These are phyloP conservation scores for Waltergamsia citrina DNA, from an alignment of 2,329 filamentous ascomycete genomes.

Conservation along the genomic window DNA sequence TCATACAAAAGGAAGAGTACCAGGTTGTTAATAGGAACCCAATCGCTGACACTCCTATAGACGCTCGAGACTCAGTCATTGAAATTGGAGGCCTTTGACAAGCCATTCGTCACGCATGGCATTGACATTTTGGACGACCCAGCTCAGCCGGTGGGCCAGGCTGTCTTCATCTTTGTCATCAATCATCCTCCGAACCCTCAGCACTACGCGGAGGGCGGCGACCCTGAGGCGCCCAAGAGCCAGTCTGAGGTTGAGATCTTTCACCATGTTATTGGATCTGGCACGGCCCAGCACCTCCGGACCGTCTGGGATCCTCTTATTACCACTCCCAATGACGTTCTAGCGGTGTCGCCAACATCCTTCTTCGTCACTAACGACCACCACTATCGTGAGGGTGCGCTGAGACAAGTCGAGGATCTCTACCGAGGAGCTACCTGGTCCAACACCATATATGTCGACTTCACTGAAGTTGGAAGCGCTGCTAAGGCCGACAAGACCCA, in stretches of 20 bases:
- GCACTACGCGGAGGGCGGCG: conserved; percentile 9
- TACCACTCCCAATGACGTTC: conserved; percentile 48
- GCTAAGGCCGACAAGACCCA: conserved; percentile 13
- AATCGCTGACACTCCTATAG: conserved; percentile 14
- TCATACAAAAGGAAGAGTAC: background rate
- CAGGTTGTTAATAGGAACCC: conserved; percentile 4
- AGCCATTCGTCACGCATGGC: conserved; percentile 48
- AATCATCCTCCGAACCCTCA: conserved; percentile 45
- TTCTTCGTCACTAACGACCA: conserved; percentile 56
- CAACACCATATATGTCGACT: conserved; percentile 34
- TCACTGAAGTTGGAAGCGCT: conserved; percentile 19
- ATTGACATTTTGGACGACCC: conserved; percentile 49
- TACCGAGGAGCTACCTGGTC: conserved; percentile 35
- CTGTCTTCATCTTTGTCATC: conserved; percentile 50
- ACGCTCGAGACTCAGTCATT: conserved; percentile 35
- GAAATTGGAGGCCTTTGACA: conserved; percentile 37
- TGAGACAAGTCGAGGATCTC: conserved; percentile 37
- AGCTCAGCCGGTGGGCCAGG: conserved; percentile 16
- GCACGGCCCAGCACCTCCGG: conserved; percentile 34
- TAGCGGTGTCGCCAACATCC: conserved; percentile 31
- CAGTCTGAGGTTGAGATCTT: conserved; percentile 50
- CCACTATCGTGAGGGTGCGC: conserved; percentile 34
- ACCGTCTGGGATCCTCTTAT: conserved; percentile 43
- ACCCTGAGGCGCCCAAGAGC: conserved; percentile 19
- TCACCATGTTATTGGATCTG: conserved; percentile 35